Evolutionary conservation across 345 rosid species (phyloP).

Genomic region (Brassica incana): DNA sequence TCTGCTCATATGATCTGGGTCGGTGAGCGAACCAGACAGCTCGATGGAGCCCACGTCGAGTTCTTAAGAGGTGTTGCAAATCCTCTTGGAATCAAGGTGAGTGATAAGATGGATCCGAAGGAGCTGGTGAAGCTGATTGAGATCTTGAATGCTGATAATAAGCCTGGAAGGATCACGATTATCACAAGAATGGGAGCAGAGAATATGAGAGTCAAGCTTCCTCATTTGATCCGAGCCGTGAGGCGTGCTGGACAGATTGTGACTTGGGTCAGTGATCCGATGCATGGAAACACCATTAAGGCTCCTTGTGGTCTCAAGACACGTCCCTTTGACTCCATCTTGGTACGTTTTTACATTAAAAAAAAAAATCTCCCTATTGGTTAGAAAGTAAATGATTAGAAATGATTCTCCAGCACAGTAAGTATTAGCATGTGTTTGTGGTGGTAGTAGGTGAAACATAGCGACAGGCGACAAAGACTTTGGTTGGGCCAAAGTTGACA

Average conservation of each 20-base stretch:
- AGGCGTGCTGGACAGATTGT: conserved; percentile 79
- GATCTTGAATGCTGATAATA: conserved; percentile 83
- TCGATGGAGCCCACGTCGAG: conserved; percentile 77
- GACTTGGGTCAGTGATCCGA: conserved; percentile 95
- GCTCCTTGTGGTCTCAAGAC: conserved; percentile 97
- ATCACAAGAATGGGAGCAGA: conserved; percentile 94
- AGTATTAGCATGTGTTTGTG: conserved; percentile 15
- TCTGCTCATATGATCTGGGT: conserved; percentile 79
- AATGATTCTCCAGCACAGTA: neutral
- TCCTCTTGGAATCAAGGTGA: conserved; percentile 85
- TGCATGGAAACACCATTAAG: conserved; percentile 97
- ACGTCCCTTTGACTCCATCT: conserved; percentile 87
- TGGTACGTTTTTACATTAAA: conserved; percentile 42
- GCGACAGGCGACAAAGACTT: conserved; percentile 31
- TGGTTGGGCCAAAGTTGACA: conserved; percentile 30
- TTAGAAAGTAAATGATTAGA: neutral
- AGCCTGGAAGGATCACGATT: conserved; percentile 82
- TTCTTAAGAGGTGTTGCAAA: conserved; percentile 74
- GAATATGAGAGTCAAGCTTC: conserved; percentile 95
- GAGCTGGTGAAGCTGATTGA: conserved; percentile 82
- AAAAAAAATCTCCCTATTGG: neutral
- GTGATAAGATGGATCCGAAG: conserved; percentile 92
- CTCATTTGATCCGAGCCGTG: conserved; percentile 80
- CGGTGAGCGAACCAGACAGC: conserved; percentile 77
- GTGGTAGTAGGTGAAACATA: conserved; percentile 35